phyloP scores from a whole-genome alignment of 2,329 filamentous ascomycete genomes.

The Gremmenia infestans region DNA sequence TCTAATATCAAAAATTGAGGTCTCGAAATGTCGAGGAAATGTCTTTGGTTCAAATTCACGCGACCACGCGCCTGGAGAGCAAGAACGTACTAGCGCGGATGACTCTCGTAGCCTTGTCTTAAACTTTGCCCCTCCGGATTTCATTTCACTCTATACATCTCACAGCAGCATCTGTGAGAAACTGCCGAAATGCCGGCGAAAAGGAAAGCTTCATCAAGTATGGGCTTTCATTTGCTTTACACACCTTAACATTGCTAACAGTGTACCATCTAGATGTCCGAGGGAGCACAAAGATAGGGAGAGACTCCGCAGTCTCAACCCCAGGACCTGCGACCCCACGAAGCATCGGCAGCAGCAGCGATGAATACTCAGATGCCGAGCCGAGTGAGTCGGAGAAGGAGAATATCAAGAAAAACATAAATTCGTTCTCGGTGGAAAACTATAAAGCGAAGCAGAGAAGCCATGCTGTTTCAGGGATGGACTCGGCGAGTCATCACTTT shows the following conservation, averaged over 20 bases:
- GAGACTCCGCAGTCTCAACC: conserved; percentile 53
- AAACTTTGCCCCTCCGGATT: conserved; percentile 6
- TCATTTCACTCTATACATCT: conserved; percentile 13
- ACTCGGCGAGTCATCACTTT: conserved; percentile 33
- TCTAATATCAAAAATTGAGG: neutral
- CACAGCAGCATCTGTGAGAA: conserved; percentile 18
- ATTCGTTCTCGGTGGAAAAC: conserved; percentile 47
- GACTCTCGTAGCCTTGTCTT: conserved; percentile 9
- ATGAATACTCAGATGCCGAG: conserved; percentile 48
- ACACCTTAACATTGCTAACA: conserved; percentile 24
- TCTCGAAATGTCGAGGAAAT: neutral
- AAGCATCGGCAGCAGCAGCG: conserved; percentile 50
- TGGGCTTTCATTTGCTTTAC: conserved; percentile 29
- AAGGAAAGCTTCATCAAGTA: conserved; percentile 59
- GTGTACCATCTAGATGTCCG: conserved; percentile 37
- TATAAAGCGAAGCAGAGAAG: conserved; percentile 22
- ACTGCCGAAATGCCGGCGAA: conserved; percentile 58
- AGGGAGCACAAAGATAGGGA: conserved; percentile 49
- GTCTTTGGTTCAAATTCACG: neutral
- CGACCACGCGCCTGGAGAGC: neutral
- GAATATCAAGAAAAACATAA: conserved; percentile 53
- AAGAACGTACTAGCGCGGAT: conserved; percentile 1
- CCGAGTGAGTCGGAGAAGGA: conserved; percentile 47
- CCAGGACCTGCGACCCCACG: conserved; percentile 56
- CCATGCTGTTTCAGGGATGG: conserved; percentile 11